phyloP scores from a whole-genome alignment of 129 eudicot species.

The Deinandra increscens region DNA sequence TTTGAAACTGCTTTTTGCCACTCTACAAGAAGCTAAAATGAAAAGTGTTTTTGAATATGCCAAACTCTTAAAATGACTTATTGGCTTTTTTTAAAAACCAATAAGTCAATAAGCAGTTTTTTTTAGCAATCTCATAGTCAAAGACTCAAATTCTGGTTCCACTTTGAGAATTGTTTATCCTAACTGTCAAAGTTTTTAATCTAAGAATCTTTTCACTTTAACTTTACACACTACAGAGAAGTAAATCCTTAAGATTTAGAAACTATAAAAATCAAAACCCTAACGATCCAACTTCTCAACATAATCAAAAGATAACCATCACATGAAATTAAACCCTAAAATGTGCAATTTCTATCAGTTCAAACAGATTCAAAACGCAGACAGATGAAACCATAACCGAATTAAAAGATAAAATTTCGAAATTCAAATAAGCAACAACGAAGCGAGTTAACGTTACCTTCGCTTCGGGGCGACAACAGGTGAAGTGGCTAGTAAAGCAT shows the following conservation, averaged over 20 bases:
- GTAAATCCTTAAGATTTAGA: background rate
- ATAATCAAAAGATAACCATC: background rate
- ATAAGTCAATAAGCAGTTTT: no score
- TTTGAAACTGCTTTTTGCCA: no score
- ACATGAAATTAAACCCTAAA: constrained; percentile 16
- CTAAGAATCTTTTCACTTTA: background rate
- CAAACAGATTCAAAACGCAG: background rate
- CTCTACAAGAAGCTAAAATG: no score
- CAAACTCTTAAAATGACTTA: no score
- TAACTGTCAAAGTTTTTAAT: background rate
- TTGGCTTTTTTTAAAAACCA: no score
- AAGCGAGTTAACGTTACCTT: constrained; percentile 11
- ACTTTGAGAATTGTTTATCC: background rate
- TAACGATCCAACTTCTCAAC: background rate
- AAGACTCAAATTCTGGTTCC: background rate
- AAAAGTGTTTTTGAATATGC: no score
- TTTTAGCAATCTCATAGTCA: no score
- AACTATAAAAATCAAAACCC: constrained; percentile 16
- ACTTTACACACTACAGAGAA: background rate
- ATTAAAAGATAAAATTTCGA: background rate
- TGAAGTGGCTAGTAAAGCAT: constrained; percentile 32
- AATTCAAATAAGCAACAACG: background rate
- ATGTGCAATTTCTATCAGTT: background rate
- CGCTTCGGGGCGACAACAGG: constrained; percentile 27
- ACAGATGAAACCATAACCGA: background rate